These are phyloP conservation scores for Monosporascus sp. DNA, from an alignment of 2,329 filamentous ascomycete genomes.

Conservation along the genomic window DNA sequence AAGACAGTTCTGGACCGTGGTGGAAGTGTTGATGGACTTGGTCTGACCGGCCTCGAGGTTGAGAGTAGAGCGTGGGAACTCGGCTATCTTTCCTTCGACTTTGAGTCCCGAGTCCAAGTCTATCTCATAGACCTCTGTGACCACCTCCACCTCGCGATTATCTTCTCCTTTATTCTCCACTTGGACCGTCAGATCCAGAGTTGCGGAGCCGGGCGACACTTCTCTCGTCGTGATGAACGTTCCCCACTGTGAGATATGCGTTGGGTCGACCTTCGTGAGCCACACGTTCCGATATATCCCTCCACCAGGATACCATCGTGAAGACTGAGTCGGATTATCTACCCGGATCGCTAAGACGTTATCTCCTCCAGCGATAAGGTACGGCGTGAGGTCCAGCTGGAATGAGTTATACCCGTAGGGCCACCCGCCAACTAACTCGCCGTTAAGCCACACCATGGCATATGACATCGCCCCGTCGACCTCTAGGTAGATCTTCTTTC, in stretches of 20 bases:
- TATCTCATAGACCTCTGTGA: slow-evolving; percentile 32
- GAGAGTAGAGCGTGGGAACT: not conserved
- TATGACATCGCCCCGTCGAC: slow-evolving; percentile 27
- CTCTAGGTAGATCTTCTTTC: slow-evolving; percentile 39
- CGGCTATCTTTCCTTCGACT: slow-evolving; percentile 17
- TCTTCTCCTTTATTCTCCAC: slow-evolving; percentile 35
- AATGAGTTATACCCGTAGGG: slow-evolving; percentile 33
- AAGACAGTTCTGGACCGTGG: slow-evolving; percentile 30
- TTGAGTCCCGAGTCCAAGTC: slow-evolving; percentile 22
- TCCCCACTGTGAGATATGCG: slow-evolving; percentile 42
- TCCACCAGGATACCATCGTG: slow-evolving; percentile 46
- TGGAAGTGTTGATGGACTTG: slow-evolving; percentile 28
- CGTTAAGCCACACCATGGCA: slow-evolving; percentile 33
- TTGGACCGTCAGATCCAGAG: slow-evolving; percentile 33
- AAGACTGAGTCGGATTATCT: slow-evolving; percentile 39
- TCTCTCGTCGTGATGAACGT: slow-evolving; percentile 38
- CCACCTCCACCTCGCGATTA: slow-evolving; percentile 27
- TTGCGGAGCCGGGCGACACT: slow-evolving; percentile 36
- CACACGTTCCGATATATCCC: slow-evolving; percentile 47
- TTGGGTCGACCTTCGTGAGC: slow-evolving; percentile 38
- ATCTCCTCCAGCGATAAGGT: slow-evolving; percentile 12
- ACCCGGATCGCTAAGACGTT: slow-evolving; percentile 42
- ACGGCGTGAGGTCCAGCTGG: slow-evolving; percentile 11
- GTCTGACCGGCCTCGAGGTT: slow-evolving; percentile 18
- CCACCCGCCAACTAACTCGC: slow-evolving; percentile 34